Evolutionary conservation across 2,329 filamentous ascomycete species (phyloP).

Genomic region (Didymella arachidicola): DNA sequence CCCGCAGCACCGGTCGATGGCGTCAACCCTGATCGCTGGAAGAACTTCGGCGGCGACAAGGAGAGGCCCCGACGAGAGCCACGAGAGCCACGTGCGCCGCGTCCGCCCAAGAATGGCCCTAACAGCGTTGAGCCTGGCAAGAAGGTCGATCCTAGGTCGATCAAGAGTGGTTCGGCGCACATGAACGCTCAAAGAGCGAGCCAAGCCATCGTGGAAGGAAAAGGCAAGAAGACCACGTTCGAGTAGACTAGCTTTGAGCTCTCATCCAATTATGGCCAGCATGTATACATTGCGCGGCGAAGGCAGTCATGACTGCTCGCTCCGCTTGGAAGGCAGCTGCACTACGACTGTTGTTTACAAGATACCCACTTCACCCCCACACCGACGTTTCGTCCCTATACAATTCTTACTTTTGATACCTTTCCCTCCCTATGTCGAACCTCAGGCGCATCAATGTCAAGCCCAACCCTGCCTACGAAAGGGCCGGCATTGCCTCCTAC

Average conservation of each 20-base stretch:
- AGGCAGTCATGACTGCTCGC: constrained; percentile 8
- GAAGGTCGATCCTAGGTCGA: constrained; percentile 56
- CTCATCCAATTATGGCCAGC: constrained; percentile 2
- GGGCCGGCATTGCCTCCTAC: constrained; percentile 67
- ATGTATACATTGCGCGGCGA: neutral
- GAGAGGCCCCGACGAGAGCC: constrained; percentile 38
- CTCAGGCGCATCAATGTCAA: constrained; percentile 36
- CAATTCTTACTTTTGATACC: neutral
- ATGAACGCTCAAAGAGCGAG: constrained; percentile 68
- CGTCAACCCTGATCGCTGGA: constrained; percentile 41
- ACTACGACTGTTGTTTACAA: constrained; percentile 13
- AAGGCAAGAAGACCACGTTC: constrained; percentile 84
- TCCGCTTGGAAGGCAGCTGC: constrained; percentile 5
- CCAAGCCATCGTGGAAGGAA: constrained; percentile 77
- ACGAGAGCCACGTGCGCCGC: constrained; percentile 38
- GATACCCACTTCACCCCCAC: constrained; percentile 13
- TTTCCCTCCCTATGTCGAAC: constrained; percentile 18
- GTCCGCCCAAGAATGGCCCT: constrained; percentile 11
- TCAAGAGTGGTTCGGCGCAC: constrained; percentile 55
- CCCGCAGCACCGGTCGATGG: constrained; percentile 43
- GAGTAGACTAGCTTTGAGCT: constrained; percentile 55
- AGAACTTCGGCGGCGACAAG: constrained; percentile 40
- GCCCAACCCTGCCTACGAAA: constrained; percentile 36
- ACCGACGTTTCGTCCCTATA: neutral
- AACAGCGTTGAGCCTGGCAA: constrained; percentile 26